Evolutionary conservation across 176 grass and related monocot genomes (phyloP), one percentile per base, ranked within the genome.

Genomic region (Triticum monococcum): DNA sequence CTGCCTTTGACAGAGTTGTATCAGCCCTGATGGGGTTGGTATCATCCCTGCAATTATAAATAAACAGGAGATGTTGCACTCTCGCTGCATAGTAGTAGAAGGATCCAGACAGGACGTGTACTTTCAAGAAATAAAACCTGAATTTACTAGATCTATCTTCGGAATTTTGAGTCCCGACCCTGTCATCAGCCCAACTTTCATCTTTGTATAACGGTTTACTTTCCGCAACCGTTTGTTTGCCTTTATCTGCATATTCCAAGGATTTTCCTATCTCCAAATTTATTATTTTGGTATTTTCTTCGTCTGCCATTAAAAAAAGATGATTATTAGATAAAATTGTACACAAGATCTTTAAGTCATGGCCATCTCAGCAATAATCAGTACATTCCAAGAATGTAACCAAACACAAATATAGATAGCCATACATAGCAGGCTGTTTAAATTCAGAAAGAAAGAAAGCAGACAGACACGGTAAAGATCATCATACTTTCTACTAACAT

Each of bases 61-160:
- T 36, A 68, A 75, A 71, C 16, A 75, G 8, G 69, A 41, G 9
- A 85, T 46, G 64, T 37, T 79, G 36, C 75, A 77, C 31, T 18
- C 30, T 38, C 8, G 37, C 8, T 45, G 23, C 38, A 37, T 32
- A 59, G 48, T 60, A 82, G 33, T 81, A 14, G 62, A 31, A 84
- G 62, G 62, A 56, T 40, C 9, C 30, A 63, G 57, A 65, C 35
- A 85, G 8, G 10, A 25, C 23, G 12, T 82, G 31, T 79, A 40
- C 35, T 45, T 56, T 78, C 72, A 81, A 86, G 9, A 28, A 61
- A 66, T 71, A 24, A 33, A 83, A 89, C 81, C 64, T 83, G 52
- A 70, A 85, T 76, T 68, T 79, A 50, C 62, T 77, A 30, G 45
- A 83, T 89, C 80, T 89, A 86, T 91, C 86, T 84, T 84, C 81